Conservation (phyloP, 2,329 filamentous ascomycete species). For the Clarireedia homoeocarpa region DNA sequence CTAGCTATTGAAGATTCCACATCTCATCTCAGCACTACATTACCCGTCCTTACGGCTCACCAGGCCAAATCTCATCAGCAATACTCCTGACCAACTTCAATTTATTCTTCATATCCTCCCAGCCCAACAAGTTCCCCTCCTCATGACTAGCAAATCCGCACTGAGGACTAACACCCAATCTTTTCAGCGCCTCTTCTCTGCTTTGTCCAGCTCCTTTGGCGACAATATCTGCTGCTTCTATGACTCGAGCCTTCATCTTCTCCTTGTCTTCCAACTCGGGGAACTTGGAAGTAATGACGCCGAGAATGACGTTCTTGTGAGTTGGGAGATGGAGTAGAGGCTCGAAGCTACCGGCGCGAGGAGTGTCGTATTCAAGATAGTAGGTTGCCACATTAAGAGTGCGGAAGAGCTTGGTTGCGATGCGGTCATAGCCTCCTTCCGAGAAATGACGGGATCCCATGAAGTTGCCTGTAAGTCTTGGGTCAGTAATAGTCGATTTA, state of each 20-base stretch:
- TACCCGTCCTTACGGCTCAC: background rate
- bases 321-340: slow-evolving; percentile 52
- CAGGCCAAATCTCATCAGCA: slow-evolving; percentile 62
- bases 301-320: slow-evolving; percentile 55
- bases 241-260: slow-evolving; percentile 50
- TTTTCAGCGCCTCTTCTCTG: slow-evolving; percentile 59
- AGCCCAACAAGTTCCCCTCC: slow-evolving; percentile 56
- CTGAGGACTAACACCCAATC: slow-evolving; percentile 62
- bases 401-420: slow-evolving; percentile 58
- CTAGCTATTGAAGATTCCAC: too few relatives aligned
- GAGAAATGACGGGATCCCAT: slow-evolving; percentile 58
- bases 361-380: slow-evolving; percentile 63
- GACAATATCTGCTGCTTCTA: slow-evolving; percentile 57
- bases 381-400: slow-evolving; percentile 57
- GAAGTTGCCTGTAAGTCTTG: slow-evolving; percentile 42
- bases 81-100: slow-evolving; percentile 62
- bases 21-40: too few relatives aligned
- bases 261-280: slow-evolving; percentile 55
- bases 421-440: slow-evolving; percentile 59
- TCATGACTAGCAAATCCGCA: slow-evolving; percentile 47
- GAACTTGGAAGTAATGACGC: slow-evolving; percentile 57
- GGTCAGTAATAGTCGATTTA: too few relatives aligned
- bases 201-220: slow-evolving; percentile 58
- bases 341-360: slow-evolving; percentile 57
- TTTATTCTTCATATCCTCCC: slow-evolving; percentile 68